A percentile compares a stretch with the other conserved stretches of the same genome.
Conservation (phyloP, 2,329 filamentous ascomycete genomes). For the Metarhizium guizhouense region DNA sequence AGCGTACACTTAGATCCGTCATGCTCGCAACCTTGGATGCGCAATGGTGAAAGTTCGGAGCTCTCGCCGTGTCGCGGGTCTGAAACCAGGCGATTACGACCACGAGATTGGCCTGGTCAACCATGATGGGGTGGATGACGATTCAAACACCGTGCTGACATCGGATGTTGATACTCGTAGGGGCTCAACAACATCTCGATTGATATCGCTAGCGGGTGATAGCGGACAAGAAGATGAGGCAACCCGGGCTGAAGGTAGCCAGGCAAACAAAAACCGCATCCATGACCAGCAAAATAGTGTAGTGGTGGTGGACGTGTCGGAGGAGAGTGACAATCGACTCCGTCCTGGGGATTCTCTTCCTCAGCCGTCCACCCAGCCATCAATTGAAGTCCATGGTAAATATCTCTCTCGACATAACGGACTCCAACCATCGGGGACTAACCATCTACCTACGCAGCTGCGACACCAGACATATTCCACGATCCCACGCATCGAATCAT, state of each 20-base stretch:
- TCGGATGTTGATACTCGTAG: slow-evolving; percentile 1
- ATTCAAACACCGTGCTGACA: slow-evolving; percentile 14
- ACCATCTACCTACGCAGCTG: slow-evolving; percentile 13
- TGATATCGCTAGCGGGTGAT: slow-evolving; percentile 7
- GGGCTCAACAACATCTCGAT: slow-evolving; percentile 8
- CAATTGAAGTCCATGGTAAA: slow-evolving; percentile 25
- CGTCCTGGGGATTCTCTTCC: slow-evolving; percentile 4
- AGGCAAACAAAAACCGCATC: background rate
- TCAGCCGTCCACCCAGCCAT: slow-evolving; percentile 17
- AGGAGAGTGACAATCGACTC: slow-evolving; percentile 1
- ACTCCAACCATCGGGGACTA: background rate
- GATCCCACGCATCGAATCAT: slow-evolving; percentile 24
- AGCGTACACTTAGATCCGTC: slow-evolving; percentile 2
- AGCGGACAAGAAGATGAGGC: background rate
- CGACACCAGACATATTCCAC: slow-evolving; percentile 18
- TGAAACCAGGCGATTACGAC: slow-evolving; percentile 55
- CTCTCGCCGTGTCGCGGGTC: slow-evolving; percentile 44
- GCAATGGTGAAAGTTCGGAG: slow-evolving; percentile 30
- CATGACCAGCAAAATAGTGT: background rate
- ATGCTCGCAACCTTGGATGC: slow-evolving; percentile 12
- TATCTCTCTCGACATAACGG: background rate
- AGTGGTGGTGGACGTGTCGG: background rate
- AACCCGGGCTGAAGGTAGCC: background rate
- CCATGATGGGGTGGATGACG: slow-evolving; percentile 22
- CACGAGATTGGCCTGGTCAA: slow-evolving; percentile 66